Base-by-base conservation (phyloP, 176 grass and related monocot genomes). In the Carex cristatella region DNA sequence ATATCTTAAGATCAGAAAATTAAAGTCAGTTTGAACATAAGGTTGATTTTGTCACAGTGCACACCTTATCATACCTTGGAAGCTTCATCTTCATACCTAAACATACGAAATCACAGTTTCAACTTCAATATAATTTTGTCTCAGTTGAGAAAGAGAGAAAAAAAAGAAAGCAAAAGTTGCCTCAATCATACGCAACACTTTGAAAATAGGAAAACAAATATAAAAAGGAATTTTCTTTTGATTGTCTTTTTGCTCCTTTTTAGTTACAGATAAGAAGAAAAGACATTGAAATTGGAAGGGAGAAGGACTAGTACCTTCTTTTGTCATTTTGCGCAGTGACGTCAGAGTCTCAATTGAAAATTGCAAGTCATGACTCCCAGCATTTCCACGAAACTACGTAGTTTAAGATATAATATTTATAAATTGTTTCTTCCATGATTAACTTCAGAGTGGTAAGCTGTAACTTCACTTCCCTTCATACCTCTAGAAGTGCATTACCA, bases 41-140 rank as follows among this genome's bases (percentile, higher is more conserved):
- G 38, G 64, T 69, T 83, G 60, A 81, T 81, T 37, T 37, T 80
- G 35, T 58, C 79, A 62, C 60, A 23, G 49, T 81, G n/a, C 65
- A 89, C 90, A 99, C 96, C 96, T 99, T 99, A 82, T 99, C 72
- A 84, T 99, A 99, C 58, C 93, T 91, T 74, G 96, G 96, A 84
- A 99, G 62, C 64, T 95, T 99, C 93, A 99, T 99, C 90, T 94
- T 99, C 71, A 74, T 84, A 88, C 89, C 93, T 99, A 88, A 79
- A 92, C 35, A 61, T 65, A 31, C 15, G 79, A 82, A 65, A 65
- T 27, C 60, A 81, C 16, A 65, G 40, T 51, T 65, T 48, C 18
- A 37, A 82, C 38, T 82, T 82, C 61, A 81, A 33, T 32, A 56
- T 77, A 49, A 32, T 15, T 46, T 30, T 54, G 48, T 31, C 19